A percentile compares a stretch with the other conserved stretches of the same genome.
phyloP scores from a whole-genome alignment of 192 early-diverging fungal genomes.

The Backusella australiensis region DNA sequence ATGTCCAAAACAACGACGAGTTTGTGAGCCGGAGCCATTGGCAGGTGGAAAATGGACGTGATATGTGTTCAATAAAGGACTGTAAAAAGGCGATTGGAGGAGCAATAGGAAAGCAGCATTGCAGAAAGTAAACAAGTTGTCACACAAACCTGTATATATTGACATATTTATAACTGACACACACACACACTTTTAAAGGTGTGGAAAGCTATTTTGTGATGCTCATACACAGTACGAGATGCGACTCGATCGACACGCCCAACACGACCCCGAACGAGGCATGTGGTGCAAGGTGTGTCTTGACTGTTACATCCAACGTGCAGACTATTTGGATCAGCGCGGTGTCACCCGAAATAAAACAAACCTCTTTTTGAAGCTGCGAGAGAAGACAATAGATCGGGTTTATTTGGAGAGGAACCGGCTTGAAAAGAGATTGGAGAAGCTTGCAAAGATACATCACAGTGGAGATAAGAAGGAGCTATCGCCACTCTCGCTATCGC shows the following conservation, averaged over 20 bases:
- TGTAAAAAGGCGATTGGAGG: constrained; percentile 47
- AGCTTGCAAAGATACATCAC: constrained; percentile 34
- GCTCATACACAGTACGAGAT: constrained; percentile 54
- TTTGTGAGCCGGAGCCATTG: constrained; percentile 51
- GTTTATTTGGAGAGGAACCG: constrained; percentile 69
- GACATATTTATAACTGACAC: not conserved
- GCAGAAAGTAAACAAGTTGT: constrained; percentile 39
- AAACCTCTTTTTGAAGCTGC: constrained; percentile 46
- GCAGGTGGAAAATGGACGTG: constrained; percentile 45
- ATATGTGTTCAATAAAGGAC: constrained; percentile 38
- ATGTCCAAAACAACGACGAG: constrained; percentile 32
- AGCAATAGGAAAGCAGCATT: constrained; percentile 51
- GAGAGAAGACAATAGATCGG: constrained; percentile 50
- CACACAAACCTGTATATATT: too few relatives aligned
- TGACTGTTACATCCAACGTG: constrained; percentile 44
- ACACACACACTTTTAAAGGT: not conserved
- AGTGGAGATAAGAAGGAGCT: constrained; percentile 7
- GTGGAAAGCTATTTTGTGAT: constrained; percentile 59
- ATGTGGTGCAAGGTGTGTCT: constrained; percentile 57
- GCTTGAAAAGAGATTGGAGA: constrained; percentile 72
- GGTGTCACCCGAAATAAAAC: constrained; percentile 51
- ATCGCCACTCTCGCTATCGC: not conserved
- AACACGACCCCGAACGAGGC: constrained; percentile 55
- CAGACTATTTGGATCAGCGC: constrained; percentile 39
- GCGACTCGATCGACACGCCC: constrained; percentile 53